Base-by-base conservation (phyloP, 306 rosid genomes). In the Cyclanthera cordifolia region DNA sequence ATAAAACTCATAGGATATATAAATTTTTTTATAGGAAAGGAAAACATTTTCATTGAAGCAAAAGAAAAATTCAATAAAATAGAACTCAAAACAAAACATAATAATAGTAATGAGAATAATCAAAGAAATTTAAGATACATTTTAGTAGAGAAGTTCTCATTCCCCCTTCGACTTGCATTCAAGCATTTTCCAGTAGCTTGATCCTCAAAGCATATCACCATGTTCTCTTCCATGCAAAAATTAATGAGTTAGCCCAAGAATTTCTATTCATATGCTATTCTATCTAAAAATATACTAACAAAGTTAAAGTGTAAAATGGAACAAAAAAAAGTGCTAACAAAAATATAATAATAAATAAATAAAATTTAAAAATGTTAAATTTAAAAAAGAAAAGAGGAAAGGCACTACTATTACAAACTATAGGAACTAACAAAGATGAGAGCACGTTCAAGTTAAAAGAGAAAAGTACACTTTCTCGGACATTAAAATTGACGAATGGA, bases 141-240 rank as follows among this genome's bases (percentile, higher is more conserved):
- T 79, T 92, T 87, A 81, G 93, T 72, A 66, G 86, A 77, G 79
- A 79, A 56, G n/a, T 75, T 85, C 78, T 77, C 59, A 21, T 66
- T 41, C 63, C 78, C 85, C 59, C 53, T 78, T 69, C 89, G 89
- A 74, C 81, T 79, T 68, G 79, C 90, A 69, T 80, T 92, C 85
- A 84, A 74, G 84, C 98, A 92, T 83, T 84, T 89, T 74, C 96
- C 91, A 0, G 88, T 81, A 76, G 79, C 88, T 57, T 78, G 88
- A 76, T 92, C 96, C 84, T 89, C 85, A 78, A 87, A 89, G 86
- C 98, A 87, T 75, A 92, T 72, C 78, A 87, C 91, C 98, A 89
- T 89, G 79, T 92, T 92, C 87, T 89, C 98, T 89, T 74, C 66
- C 79, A 87, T 69, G 73, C 19, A 69, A 69, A 59, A 67, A 59